phyloP scores from a whole-genome alignment of 352 stramenopile species.

The Phytophthora podocarpi region DNA sequence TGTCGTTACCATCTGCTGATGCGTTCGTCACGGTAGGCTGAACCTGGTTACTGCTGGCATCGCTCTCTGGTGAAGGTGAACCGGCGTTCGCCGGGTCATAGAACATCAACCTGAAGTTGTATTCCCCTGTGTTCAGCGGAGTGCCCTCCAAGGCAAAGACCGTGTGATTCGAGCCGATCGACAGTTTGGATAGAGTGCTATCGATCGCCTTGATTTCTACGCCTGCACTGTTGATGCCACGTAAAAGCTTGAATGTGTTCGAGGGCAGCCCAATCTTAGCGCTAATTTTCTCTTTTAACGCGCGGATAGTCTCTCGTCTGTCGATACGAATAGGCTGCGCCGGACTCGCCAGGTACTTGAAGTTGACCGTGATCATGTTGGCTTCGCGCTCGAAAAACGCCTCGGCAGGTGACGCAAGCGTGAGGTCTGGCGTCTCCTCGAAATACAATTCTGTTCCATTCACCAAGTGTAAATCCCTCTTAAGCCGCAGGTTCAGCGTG shows the following conservation, averaged over 20 bases:
- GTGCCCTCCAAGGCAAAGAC: conserved; percentile 72
- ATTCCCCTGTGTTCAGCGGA: conserved; percentile 73
- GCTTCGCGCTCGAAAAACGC: conserved; percentile 76
- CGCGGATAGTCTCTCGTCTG: conserved; percentile 63
- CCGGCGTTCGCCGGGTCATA: conserved; percentile 33
- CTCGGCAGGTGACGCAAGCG: conserved; percentile 53
- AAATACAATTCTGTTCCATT: conserved; percentile 81
- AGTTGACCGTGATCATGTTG: conserved; percentile 82
- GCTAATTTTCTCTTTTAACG: conserved; percentile 66
- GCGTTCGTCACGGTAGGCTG: conserved; percentile 27
- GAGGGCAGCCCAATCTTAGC: conserved; percentile 46
- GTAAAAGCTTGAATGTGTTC: conserved; percentile 80
- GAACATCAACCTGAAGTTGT: conserved; percentile 78
- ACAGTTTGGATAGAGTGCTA: conserved; percentile 75
- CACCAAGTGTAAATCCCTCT: conserved; percentile 67
- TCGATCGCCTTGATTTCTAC: conserved; percentile 86
- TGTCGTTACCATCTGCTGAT: conserved; percentile 5
- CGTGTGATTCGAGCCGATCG: conserved; percentile 69
- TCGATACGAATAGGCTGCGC: conserved; percentile 72
- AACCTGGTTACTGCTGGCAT: conserved; percentile 21
- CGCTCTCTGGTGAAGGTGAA: conserved; percentile 6
- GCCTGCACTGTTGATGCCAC: conserved; percentile 64
- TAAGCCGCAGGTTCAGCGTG: conserved; percentile 49
- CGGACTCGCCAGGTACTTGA: conserved; percentile 55
- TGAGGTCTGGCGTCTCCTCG: conserved; percentile 62